Conservation (phyloP, 345 rosid genomes). For the Bruguiera gymnorhiza region DNA sequence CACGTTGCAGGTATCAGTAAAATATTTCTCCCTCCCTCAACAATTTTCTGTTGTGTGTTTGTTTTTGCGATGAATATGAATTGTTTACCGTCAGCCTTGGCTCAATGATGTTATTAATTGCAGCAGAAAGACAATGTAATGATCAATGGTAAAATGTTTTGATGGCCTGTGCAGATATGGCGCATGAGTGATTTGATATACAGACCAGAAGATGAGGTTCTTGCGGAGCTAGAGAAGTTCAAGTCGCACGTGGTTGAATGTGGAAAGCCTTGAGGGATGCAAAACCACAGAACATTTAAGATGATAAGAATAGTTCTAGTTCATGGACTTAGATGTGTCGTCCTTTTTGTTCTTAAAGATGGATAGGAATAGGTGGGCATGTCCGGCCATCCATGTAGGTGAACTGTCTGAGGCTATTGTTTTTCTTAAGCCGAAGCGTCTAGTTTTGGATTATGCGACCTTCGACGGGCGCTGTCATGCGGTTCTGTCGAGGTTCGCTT, state of each 20-base stretch:
- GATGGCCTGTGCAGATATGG: constrained; percentile 50
- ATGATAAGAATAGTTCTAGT: neutral
- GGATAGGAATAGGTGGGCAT: too few relatives aligned
- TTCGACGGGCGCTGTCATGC: too few relatives aligned
- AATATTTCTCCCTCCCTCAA: neutral
- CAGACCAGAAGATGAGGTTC: constrained; percentile 56
- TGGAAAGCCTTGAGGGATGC: constrained; percentile 9
- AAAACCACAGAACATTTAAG: neutral
- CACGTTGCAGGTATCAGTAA: constrained; percentile 49
- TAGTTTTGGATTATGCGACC: too few relatives aligned
- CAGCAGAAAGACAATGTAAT: too few relatives aligned
- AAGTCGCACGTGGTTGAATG: constrained; percentile 44
- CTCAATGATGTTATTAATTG: neutral
- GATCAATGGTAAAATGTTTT: neutral
- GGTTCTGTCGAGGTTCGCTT: too few relatives aligned
- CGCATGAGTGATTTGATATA: constrained; percentile 60
- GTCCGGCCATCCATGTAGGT: too few relatives aligned
- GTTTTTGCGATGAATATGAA: neutral
- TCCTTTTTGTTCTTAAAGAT: neutral
- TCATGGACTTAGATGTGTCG: neutral
- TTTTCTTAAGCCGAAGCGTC: too few relatives aligned
- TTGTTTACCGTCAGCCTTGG: neutral
- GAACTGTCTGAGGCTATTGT: too few relatives aligned
- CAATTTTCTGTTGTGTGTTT: too few relatives aligned
- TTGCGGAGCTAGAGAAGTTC: constrained; percentile 49